A percentile compares a stretch with the other conserved stretches of the same genome.
Conservation (phyloP, 2,329 filamentous ascomycete species). For the Zasmidium angulare region DNA sequence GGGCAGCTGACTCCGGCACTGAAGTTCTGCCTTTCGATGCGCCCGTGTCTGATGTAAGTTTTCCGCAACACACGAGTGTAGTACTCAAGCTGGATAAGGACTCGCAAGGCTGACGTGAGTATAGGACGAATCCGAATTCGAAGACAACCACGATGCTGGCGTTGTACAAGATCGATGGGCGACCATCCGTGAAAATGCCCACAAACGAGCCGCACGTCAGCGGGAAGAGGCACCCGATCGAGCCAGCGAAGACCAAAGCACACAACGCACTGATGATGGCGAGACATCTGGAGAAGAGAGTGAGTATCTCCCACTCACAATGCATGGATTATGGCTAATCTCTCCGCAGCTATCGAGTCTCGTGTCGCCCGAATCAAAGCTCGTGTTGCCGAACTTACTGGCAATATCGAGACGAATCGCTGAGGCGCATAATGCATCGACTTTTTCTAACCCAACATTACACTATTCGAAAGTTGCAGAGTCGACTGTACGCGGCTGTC, state of each 20-base stretch:
- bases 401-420: constrained; percentile 29
- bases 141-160: constrained; percentile 37
- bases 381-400: constrained; percentile 86
- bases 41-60: constrained; percentile 9
- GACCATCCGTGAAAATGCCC: constrained; percentile 92
- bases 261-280: constrained; percentile 65
- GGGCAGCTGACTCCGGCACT: constrained; percentile 15
- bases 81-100: too few relatives aligned
- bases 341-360: constrained; percentile 78
- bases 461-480: background rate
- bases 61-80: too few relatives aligned
- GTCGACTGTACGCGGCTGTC: too few relatives aligned
- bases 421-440: background rate
- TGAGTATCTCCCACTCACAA: constrained; percentile 51
- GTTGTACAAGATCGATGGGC: constrained; percentile 79
- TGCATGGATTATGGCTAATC: constrained; percentile 9
- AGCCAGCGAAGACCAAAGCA: constrained; percentile 63
- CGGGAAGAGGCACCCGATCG: constrained; percentile 42
- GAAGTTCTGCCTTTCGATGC: constrained; percentile 11
- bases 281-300: constrained; percentile 96
- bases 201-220: constrained; percentile 62
- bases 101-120: background rate
- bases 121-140: constrained; percentile 38
- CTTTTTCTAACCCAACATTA: background rate
- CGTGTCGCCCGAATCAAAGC: constrained; percentile 97